Evolutionary conservation across 2,329 filamentous ascomycete genomes (phyloP).

Genomic region (Diaporthe vexans): DNA sequence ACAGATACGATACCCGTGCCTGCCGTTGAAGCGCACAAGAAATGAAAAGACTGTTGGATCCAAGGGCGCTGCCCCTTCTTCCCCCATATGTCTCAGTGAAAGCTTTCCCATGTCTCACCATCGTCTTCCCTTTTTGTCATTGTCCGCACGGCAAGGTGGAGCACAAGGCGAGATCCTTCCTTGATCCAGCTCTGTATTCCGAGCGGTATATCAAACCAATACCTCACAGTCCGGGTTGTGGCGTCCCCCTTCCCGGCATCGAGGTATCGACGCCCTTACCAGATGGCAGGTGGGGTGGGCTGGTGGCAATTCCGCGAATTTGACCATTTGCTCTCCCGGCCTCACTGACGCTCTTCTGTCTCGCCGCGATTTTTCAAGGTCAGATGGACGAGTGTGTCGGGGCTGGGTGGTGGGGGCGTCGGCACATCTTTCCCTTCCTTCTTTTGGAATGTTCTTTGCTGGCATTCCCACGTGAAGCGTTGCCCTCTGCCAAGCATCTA

Average conservation of each 20-base stretch:
- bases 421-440: slow-evolving; percentile 35
- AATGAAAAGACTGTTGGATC: slow-evolving; percentile 35
- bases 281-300: slow-evolving; percentile 50
- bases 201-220: slow-evolving; percentile 74
- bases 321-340: slow-evolving; percentile 61
- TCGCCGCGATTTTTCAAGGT: slow-evolving; percentile 39
- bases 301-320: slow-evolving; percentile 52
- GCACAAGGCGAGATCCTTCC: slow-evolving; percentile 82
- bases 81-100: slow-evolving; percentile 31
- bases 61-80: slow-evolving; percentile 27
- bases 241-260: slow-evolving; percentile 33
- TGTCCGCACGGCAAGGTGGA: slow-evolving; percentile 80
- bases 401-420: slow-evolving; percentile 42
- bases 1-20: slow-evolving; percentile 40
- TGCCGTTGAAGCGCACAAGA: slow-evolving; percentile 16
- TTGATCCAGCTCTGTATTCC: slow-evolving; percentile 81
- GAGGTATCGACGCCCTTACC: slow-evolving; percentile 40
- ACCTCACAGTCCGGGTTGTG: slow-evolving; percentile 25
- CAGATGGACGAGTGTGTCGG: slow-evolving; percentile 24
- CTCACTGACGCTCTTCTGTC: slow-evolving; percentile 37
- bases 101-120: slow-evolving; percentile 36
- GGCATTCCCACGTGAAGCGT: neutral
- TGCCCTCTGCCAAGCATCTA: neutral
- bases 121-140: slow-evolving; percentile 4
- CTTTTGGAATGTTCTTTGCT: neutral